Conservation (phyloP, 352 stramenopile species). For the Halophytophthora polymorphica region DNA sequence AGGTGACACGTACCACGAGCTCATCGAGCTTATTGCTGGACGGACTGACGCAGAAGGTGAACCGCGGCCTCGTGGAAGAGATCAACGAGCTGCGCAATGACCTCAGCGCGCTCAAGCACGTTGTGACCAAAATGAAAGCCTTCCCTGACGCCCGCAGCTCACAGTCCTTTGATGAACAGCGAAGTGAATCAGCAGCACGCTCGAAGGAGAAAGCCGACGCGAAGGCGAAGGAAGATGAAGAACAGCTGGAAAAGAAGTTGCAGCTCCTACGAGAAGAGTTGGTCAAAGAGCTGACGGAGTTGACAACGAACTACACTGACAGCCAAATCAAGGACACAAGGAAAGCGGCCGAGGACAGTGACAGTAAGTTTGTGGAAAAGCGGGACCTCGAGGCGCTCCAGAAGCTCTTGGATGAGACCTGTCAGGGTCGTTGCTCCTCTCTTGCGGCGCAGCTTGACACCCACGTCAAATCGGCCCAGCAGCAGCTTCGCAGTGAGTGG, state of each 20-base stretch:
- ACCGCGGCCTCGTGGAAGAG: conserved; percentile 51
- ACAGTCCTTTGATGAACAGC: conserved; percentile 3
- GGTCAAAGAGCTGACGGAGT: conserved; percentile 13
- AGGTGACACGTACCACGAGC: conserved; percentile 55
- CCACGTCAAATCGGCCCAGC: conserved; percentile 12
- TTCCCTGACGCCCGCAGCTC: conserved; percentile 16
- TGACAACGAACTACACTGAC: conserved; percentile 21
- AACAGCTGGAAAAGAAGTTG: conserved; percentile 19
- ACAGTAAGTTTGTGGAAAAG: conserved; percentile 13
- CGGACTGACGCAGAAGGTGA: conserved; percentile 61
- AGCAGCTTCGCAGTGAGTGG: conserved; percentile 16
- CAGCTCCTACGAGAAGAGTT: conserved; percentile 14
- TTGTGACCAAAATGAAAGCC: conserved; percentile 40
- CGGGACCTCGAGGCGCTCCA: conserved; percentile 20
- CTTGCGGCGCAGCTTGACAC: conserved; percentile 8
- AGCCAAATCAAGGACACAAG: conserved; percentile 12
- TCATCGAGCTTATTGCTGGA: conserved; percentile 60
- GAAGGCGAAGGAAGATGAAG: conserved; percentile 18
- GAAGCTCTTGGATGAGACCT: conserved; percentile 15
- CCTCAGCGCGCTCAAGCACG: conserved; percentile 51
- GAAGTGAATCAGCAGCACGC: conserved; percentile 1
- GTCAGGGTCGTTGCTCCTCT: conserved; percentile 12
- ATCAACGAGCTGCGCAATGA: conserved; percentile 49
- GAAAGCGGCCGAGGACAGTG: conserved; percentile 10
- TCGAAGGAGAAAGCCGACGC: conserved; percentile 19